A percentile compares a stretch with the other conserved stretches of the same genome.
These are phyloP conservation scores for Wickerhamomyces sp. DNA, from an alignment of 1,139 yeast genomes.

Conservation along the genomic window DNA sequence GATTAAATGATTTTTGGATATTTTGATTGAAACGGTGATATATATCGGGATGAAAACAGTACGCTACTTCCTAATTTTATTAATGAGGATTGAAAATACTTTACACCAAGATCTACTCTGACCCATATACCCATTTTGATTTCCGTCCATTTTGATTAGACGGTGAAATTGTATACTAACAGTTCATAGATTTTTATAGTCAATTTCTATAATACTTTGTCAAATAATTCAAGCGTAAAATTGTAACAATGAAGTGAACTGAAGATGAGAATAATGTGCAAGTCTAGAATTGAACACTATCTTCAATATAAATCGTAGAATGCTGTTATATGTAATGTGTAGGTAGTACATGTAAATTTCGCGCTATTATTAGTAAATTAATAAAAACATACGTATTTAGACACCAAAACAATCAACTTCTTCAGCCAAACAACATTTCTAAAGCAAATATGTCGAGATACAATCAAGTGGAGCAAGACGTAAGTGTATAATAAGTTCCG, in stretches of 20 bases:
- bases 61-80: slow-evolving; percentile 27
- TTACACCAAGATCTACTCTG: slow-evolving; percentile 39
- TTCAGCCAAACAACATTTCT: too few species aligned
- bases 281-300: too few species aligned
- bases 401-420: background rate
- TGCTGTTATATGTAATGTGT: too few species aligned
- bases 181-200: background rate
- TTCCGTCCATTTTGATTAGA: background rate
- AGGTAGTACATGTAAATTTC: too few species aligned
- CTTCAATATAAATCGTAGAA: too few species aligned
- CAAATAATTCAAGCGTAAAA: background rate
- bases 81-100: slow-evolving; percentile 30
- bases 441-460: slow-evolving; percentile 45
- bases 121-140: slow-evolving; percentile 3
- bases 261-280: too few species aligned
- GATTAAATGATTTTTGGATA: background rate
- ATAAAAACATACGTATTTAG: too few species aligned
- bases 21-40: background rate
- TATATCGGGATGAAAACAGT: slow-evolving; percentile 31
- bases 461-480: slow-evolving; percentile 37
- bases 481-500: slow-evolving; percentile 18
- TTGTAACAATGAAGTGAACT: too few species aligned
- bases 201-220: background rate
- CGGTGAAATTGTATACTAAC: background rate
- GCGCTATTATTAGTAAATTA: too few species aligned